A percentile compares a stretch with the other conserved stretches of the same genome.
These are phyloP conservation scores for Scleromitrula shiraiana DNA, from an alignment of 2,329 filamentous ascomycete genomes.

Conservation along the genomic window DNA sequence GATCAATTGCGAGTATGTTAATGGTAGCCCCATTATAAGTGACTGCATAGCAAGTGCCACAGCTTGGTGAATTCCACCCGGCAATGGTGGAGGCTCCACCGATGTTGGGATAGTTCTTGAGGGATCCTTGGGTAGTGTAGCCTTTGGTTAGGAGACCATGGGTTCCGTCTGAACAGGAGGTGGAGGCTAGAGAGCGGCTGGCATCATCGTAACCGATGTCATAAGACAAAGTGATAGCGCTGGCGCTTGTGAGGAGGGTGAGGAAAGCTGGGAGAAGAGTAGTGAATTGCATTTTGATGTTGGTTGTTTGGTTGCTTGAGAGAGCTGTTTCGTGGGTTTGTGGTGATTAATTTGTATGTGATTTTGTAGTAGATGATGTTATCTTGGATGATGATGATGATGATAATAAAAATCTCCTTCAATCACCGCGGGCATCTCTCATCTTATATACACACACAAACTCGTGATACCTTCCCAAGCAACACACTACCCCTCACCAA, in stretches of 20 bases:
- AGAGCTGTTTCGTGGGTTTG: background rate
- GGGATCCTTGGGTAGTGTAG: conserved; percentile 43
- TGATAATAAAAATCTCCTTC: too few species aligned
- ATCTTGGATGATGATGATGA: background rate
- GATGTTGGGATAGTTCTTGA: conserved; percentile 46
- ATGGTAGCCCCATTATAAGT: conserved; percentile 43
- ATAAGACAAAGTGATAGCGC: conserved; percentile 51
- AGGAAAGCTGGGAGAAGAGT: conserved; percentile 33
- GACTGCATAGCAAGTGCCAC: conserved; percentile 52
- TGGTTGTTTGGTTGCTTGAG: background rate
- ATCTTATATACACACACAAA: too few species aligned
- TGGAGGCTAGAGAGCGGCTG: conserved; percentile 43
- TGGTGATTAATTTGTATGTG: background rate
- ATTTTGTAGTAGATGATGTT: background rate
- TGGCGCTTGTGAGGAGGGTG: conserved; percentile 31
- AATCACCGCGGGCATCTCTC: too few species aligned
- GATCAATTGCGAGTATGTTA: conserved; percentile 50
- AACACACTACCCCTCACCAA: too few species aligned
- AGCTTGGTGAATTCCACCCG: conserved; percentile 46
- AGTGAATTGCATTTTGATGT: conserved; percentile 35
- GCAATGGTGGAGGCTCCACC: conserved; percentile 44
- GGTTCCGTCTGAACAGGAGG: conserved; percentile 60
- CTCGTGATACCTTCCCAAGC: too few species aligned
- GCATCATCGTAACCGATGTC: conserved; percentile 62
- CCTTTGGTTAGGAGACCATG: conserved; percentile 56